These are phyloP conservation scores for Fusarium falciforme DNA, from an alignment of 2,329 filamentous ascomycete species.

Conservation along the genomic window DNA sequence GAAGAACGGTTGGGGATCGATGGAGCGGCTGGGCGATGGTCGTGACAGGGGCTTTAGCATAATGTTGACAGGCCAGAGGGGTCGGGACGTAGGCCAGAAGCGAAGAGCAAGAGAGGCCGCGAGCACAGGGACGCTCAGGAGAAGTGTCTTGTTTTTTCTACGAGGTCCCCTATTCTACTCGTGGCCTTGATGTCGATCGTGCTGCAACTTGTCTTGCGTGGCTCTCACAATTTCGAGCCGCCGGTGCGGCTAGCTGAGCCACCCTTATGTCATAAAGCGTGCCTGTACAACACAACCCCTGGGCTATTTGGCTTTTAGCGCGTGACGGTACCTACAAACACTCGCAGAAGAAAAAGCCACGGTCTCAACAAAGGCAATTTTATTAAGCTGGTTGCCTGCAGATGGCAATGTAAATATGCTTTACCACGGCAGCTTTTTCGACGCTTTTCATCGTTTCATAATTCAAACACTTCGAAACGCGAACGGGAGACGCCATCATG, in stretches of 20 bases:
- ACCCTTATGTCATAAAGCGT: slow-evolving; percentile 46
- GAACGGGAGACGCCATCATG: not conserved
- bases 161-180: slow-evolving; percentile 43
- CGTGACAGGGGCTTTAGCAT: slow-evolving; percentile 34
- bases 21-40: slow-evolving; percentile 28
- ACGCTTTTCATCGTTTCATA: not conserved
- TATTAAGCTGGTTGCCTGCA: not conserved
- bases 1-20: slow-evolving; percentile 41
- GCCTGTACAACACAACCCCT: not conserved
- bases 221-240: slow-evolving; percentile 45
- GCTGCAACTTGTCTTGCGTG: slow-evolving; percentile 44
- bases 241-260: slow-evolving; percentile 41
- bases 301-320: not conserved
- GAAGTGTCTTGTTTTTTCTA: slow-evolving; percentile 34
- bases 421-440: not conserved
- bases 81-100: slow-evolving; percentile 11
- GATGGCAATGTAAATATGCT: not conserved
- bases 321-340: not conserved
- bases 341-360: not conserved
- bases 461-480: not conserved
- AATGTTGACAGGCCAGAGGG: slow-evolving; percentile 17
- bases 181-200: slow-evolving; percentile 44
- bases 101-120: slow-evolving; percentile 12
- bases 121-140: slow-evolving; percentile 18
- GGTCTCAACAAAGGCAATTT: not conserved